Base-by-base conservation (phyloP, 768 basidiomycete species). In the Pulveroboletus ravenelii region DNA sequence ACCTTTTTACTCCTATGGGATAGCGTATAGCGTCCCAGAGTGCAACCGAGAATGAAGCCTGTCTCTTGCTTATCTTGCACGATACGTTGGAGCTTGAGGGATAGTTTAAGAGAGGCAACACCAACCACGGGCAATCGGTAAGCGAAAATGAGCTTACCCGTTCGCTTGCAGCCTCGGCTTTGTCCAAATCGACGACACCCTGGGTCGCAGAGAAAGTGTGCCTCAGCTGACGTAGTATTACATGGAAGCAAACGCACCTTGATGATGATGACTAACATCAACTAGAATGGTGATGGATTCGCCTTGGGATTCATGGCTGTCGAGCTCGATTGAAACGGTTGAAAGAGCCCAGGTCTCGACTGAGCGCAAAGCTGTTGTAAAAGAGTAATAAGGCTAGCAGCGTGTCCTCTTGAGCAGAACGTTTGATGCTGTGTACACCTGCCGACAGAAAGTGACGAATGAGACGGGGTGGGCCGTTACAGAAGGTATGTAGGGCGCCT, bases 351-450 rank as follows among this genome's bases (percentile, higher is more conserved):
- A 2, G 78, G 53, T 82, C 80, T 17, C 81, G 73, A 25, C 78
- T 80, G 5, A 83, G 62, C 2, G 82, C 80, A 43, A 83, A 84
- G 48, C 82, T 84, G 46, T 84, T 83, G 7, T 82, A 74, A 69
- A 82, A 83, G 4, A 83, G 70, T 3, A 84, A 84, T 5, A 84
- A 66, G 10, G 84, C 82, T 0, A 84, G 72, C 8, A 84, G 70
- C 0, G 78, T 80, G 39, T 84, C 83, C 61, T 84, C 83, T 60
- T 84, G 80, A 6, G 78, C 69, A 2, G 81, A 81, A 3, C 81
- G 72, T 52, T 84, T 82, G 47, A 84, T 80, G 40, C 78, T 81
- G 58, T 82, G 80, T 0, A 84, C 80, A 39, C 80, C 82, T 82
- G 53, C n/a, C 5, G 32, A 45, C n/a, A n/a, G n/a, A n/a, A n/a